These are phyloP conservation scores for Fistulifera solaris DNA, from an alignment of 108 stramenopile genomes.

Conservation along the genomic window DNA sequence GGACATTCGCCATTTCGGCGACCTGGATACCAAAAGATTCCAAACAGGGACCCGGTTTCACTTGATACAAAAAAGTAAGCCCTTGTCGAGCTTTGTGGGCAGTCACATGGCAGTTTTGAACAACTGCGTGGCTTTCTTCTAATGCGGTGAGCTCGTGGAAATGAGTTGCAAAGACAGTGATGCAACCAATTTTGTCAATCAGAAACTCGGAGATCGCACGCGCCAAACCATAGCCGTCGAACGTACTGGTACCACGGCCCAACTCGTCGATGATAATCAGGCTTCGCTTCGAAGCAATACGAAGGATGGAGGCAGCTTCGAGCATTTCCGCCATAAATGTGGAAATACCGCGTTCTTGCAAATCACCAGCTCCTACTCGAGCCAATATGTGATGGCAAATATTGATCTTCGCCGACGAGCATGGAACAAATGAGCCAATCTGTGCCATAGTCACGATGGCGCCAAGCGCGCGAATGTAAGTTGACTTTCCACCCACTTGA, in stretches of 20 bases:
- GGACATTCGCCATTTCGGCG: constrained; percentile 92
- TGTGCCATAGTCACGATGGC: constrained; percentile 94
- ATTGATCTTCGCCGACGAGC: constrained; percentile 75
- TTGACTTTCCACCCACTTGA: constrained; percentile 70
- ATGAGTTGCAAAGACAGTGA: constrained; percentile 96
- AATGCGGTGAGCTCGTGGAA: constrained; percentile 95
- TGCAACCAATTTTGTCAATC: constrained; percentile 60
- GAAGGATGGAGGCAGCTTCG: constrained; percentile 88
- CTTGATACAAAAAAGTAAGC: constrained; percentile 78
- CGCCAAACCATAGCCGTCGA: constrained; percentile 97
- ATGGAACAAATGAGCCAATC: constrained; percentile 87
- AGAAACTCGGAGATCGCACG: constrained; percentile 93
- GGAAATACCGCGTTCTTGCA: constrained; percentile 88
- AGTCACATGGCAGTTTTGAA: constrained; percentile 89
- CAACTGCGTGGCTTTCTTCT: constrained; percentile 35
- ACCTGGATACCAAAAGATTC: constrained; percentile 95
- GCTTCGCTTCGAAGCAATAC: constrained; percentile 75
- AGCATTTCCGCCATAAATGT: constrained; percentile 99
- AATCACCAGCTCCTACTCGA: constrained; percentile 94
- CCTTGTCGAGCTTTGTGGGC: constrained; percentile 63
- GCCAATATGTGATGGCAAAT: constrained; percentile 86
- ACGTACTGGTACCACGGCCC: constrained; percentile 94
- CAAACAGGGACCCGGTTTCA: constrained; percentile 85
- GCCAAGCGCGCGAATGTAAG: constrained; percentile 93
- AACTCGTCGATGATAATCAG: constrained; percentile 99